Base-by-base conservation (phyloP, 371 early-diverging fungal genomes). In the Rhizomucor pusillus region DNA sequence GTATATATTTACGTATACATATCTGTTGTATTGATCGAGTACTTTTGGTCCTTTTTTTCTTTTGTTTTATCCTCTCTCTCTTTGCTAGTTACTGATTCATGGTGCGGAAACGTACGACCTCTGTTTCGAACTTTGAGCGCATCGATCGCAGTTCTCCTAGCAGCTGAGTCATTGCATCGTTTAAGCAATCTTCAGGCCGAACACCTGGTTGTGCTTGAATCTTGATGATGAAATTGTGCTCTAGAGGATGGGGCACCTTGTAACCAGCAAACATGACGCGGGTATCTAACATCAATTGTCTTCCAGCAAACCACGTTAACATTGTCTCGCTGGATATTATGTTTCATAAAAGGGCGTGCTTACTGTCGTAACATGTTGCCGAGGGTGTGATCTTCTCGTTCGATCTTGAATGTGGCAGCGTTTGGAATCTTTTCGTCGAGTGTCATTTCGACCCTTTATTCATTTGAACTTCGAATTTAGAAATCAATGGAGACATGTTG, bases 251-350 rank as follows among this genome's bases (percentile, higher is more conserved):
- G 14, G 99, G 98, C 52, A 93, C 78, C 59, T 94, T 93, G 80
- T 99, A 99, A 45, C 97, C 99, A 16, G 96, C 93, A 81, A 99
- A 99, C 43, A 93, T 69, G 3, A 99, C 98, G 57, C 90, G 87
- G 13, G 89, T 88, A 74, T 99, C 90, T 60, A 92, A 88, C 29
- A 97, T 77, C 19, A 99, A 74, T 76, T 93, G 89, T 71, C 94
- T 93, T n/a, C n/a, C n/a, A n/a, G n/a, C n/a, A n/a, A n/a, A n/a
- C n/a, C n/a, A 66, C 50, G 14, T 35, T 36, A n/a, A n/a, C n/a
- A n/a, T n/a, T n/a, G n/a, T n/a, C n/a, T n/a, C n/a, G n/a, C n/a
- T n/a, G n/a, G n/a, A n/a, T n/a, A n/a, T n/a, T n/a, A n/a, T n/a
- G n/a, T n/a, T n/a, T n/a, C n/a, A 40, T 48, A 14, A 47, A 22